phyloP scores from a whole-genome alignment of 179 eudicot genomes.

The Spergularia azorica region DNA sequence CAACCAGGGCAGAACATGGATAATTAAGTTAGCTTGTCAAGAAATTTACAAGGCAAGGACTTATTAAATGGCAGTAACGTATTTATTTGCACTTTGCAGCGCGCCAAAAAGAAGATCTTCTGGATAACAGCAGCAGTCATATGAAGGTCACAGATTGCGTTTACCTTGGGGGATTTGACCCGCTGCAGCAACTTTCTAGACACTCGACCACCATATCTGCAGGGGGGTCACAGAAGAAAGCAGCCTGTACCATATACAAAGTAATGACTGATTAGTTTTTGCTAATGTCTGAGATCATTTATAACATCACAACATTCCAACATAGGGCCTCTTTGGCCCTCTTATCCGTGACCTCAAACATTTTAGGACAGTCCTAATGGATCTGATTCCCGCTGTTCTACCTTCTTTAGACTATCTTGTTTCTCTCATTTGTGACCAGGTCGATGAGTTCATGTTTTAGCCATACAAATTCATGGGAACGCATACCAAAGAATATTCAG shows the following conservation, averaged over 20 bases:
- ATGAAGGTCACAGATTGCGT: background rate
- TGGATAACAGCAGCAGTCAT: background rate
- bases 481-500: too few relatives aligned
- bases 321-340: background rate
- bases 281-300: background rate
- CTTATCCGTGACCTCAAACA: too few relatives aligned
- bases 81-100: too few relatives aligned
- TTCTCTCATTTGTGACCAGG: too few relatives aligned
- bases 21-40: background rate
- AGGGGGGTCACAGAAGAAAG: constrained; percentile 58
- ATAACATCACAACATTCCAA: background rate
- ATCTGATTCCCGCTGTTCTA: too few relatives aligned
- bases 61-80: too few relatives aligned
- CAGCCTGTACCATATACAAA: constrained; percentile 39
- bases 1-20: background rate
- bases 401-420: too few relatives aligned
- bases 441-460: too few relatives aligned
- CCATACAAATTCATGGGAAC: too few relatives aligned
- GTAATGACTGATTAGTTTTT: background rate
- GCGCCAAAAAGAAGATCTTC: background rate
- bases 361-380: too few relatives aligned
- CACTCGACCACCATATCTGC: constrained; percentile 59
- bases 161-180: constrained; percentile 71
- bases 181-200: constrained; percentile 67
- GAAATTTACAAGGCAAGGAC: background rate